Percentiles rank a stretch among this genome's conserved stretches.
These are phyloP conservation scores for Leccinum olivaceopallidum DNA, from an alignment of 768 basidiomycete genomes.

Conservation along the genomic window DNA sequence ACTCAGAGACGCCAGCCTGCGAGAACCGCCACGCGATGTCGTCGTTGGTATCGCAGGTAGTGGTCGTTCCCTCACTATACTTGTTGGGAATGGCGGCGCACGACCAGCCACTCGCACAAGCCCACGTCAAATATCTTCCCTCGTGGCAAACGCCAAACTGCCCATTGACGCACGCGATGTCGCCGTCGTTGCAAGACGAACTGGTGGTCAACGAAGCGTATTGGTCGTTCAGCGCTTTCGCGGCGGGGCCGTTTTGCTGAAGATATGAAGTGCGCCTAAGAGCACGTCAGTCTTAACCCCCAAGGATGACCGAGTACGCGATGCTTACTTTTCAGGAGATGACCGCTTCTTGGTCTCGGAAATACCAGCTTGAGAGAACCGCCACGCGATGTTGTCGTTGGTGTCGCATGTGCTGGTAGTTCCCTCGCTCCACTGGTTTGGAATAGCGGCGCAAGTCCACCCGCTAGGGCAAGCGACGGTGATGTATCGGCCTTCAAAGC, in stretches of 20 bases:
- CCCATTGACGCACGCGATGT: constrained; percentile 22
- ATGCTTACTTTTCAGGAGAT: background rate
- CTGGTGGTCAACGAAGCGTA: constrained; percentile 15
- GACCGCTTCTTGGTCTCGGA: constrained; percentile 18
- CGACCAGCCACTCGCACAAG: constrained; percentile 14
- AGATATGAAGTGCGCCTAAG: constrained; percentile 20
- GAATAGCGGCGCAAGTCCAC: constrained; percentile 27
- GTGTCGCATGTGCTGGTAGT: constrained; percentile 22
- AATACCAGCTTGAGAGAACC: constrained; percentile 13
- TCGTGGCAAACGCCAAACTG: constrained; percentile 19
- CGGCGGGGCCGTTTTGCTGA: constrained; percentile 27
- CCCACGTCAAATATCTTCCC: constrained; percentile 12
- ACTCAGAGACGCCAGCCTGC: constrained; percentile 21
- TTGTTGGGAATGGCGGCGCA: constrained; percentile 30
- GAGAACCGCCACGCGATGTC: constrained; percentile 22
- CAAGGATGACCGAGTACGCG: background rate
- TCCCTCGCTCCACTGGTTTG: constrained; percentile 24
- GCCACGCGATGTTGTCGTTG: constrained; percentile 11
- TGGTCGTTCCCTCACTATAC: constrained; percentile 16
- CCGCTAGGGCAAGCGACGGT: constrained; percentile 10
- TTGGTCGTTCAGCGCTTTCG: constrained; percentile 27
- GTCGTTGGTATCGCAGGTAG: constrained; percentile 19
- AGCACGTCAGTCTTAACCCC: background rate
- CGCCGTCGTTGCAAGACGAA: constrained; percentile 21
- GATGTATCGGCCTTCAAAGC: constrained; percentile 17